Conservation (phyloP, 805 yeast genomes). For the Spathaspora girioi region DNA sequence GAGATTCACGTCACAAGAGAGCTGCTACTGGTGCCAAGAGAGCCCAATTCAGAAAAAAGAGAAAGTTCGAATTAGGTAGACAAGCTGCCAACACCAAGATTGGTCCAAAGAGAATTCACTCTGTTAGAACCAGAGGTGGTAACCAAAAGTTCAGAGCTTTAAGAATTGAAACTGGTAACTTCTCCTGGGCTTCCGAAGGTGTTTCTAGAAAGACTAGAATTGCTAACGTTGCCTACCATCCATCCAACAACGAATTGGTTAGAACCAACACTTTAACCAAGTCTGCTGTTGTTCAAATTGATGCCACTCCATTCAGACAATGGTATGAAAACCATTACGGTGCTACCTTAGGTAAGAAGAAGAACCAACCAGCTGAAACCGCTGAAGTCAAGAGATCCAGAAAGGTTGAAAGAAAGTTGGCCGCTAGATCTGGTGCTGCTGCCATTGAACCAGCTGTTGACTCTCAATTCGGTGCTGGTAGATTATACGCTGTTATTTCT, state of each 20-base stretch:
- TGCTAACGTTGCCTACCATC: constrained; percentile 97
- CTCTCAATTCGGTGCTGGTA: constrained; percentile 97
- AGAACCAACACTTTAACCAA: constrained; percentile 99
- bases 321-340: constrained; percentile 99
- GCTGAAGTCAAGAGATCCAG: constrained; percentile 66
- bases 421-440: constrained; percentile 83
- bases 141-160: constrained; percentile 99
- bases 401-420: constrained; percentile 87
- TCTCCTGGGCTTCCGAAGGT: constrained; percentile 99
- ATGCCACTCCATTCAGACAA: constrained; percentile 99
- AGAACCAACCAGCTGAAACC: constrained; percentile 39
- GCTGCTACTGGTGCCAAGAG: constrained; percentile 99
- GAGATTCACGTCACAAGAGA: constrained; percentile 99
- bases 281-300: constrained; percentile 98
- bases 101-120: constrained; percentile 97
- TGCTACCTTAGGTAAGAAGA: constrained; percentile 78
- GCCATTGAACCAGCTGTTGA: constrained; percentile 88
- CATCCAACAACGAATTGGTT: constrained; percentile 98
- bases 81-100: constrained; percentile 99
- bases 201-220: constrained; percentile 98
- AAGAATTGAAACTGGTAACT: constrained; percentile 98
- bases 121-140: constrained; percentile 99
- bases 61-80: constrained; percentile 99
- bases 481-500: constrained; percentile 96
- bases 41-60: constrained; percentile 99